phyloP scores from a whole-genome alignment of 768 basidiomycete species.

The Leccinum uliginosum region DNA sequence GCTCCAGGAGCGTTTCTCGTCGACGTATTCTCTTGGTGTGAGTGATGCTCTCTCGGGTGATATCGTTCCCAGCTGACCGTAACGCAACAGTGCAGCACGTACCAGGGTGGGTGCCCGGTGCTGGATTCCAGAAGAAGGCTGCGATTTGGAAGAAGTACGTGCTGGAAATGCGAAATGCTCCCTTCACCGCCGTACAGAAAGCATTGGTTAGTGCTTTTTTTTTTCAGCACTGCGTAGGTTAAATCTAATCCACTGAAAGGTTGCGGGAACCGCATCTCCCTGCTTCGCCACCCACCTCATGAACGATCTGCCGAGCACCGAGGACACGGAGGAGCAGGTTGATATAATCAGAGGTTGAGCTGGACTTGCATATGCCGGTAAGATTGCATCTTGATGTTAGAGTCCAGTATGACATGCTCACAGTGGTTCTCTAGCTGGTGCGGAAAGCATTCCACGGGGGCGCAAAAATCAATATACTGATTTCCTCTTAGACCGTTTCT shows the following conservation, averaged over 20 bases:
- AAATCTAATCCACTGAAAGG: conserved; percentile 11
- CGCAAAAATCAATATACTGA: conserved; percentile 1
- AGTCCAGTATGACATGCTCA: conserved; percentile 4
- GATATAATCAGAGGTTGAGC: conserved; percentile 39
- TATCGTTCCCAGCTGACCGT: conserved; percentile 1
- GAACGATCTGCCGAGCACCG: conserved; percentile 11
- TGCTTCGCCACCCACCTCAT: conserved; percentile 30
- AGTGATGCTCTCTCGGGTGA: conserved; percentile 4
- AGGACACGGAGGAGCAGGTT: conserved; percentile 18
- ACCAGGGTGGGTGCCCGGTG: conserved; percentile 50
- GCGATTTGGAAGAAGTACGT: conserved; percentile 46
- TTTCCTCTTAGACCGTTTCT: conserved; percentile 23
- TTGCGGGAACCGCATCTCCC: conserved; percentile 26
- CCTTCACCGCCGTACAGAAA: conserved; percentile 36
- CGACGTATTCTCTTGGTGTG: conserved; percentile 42
- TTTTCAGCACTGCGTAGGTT: too few species aligned
- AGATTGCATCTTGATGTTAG: conserved; percentile 10
- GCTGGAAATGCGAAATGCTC: conserved; percentile 45
- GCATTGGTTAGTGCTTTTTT: conserved; percentile 33
- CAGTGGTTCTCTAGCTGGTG: conserved; percentile 31
- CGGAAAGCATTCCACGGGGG: conserved; percentile 26
- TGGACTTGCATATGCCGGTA: conserved; percentile 46
- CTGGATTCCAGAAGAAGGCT: conserved; percentile 47
- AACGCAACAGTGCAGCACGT: conserved; percentile 45
- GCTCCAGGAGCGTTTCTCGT: conserved; percentile 53